A percentile compares a stretch with the other conserved stretches of the same genome.
phyloP scores from a whole-genome alignment of 1,284 basidiomycete genomes.

The Sphaerobolus stellatus region DNA sequence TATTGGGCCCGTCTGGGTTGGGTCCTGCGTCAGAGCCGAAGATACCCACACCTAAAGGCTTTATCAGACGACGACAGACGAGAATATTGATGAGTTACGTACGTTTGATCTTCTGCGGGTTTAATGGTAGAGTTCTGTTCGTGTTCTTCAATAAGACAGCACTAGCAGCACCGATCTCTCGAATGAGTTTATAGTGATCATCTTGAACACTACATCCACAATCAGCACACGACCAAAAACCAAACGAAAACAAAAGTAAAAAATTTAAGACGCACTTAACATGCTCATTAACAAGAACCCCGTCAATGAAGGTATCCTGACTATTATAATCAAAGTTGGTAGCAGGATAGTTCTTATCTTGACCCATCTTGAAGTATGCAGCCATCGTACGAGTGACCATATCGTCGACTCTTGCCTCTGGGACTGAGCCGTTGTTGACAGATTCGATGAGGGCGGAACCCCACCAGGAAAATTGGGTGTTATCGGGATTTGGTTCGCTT shows the following conservation, averaged over 20 bases:
- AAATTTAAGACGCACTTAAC: constrained; percentile 10
- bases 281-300: constrained; percentile 12
- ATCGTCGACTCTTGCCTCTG: constrained; percentile 62
- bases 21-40: constrained; percentile 72
- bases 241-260: not conserved
- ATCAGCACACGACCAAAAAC: too few species aligned
- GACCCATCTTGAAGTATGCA: constrained; percentile 58
- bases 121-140: constrained; percentile 56
- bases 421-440: constrained; percentile 69
- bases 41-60: constrained; percentile 2
- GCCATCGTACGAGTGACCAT: constrained; percentile 68
- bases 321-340: constrained; percentile 50
- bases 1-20: constrained; percentile 67
- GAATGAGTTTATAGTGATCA: constrained; percentile 47
- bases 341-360: constrained; percentile 54
- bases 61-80: not conserved
- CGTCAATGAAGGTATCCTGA: constrained; percentile 47
- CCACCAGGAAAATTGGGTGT: constrained; percentile 15
- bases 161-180: constrained; percentile 66
- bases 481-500: constrained; percentile 18
- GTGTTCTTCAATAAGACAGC: constrained; percentile 76
- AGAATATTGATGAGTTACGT: too few species aligned
- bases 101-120: constrained; percentile 32
- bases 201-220: constrained; percentile 12
- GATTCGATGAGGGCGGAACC: constrained; percentile 9